These are phyloP conservation scores for Gilbertella persicaria DNA, from an alignment of 371 early-diverging fungal species.

Conservation along the genomic window DNA sequence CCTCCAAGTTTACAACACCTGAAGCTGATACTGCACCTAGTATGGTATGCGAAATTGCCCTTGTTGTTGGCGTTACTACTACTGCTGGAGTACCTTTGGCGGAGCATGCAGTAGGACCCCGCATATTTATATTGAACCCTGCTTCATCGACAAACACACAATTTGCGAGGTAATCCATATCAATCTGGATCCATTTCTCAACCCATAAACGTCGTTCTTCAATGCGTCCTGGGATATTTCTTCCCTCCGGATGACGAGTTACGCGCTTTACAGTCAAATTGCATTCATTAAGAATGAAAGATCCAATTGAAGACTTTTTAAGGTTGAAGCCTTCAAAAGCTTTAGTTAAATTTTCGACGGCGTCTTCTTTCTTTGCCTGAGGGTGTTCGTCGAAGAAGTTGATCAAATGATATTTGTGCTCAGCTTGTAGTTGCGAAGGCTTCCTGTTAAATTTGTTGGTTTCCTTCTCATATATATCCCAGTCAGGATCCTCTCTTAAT, in stretches of 20 bases:
- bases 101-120: not conserved
- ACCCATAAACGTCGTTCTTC: not conserved
- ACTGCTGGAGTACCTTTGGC: conserved; percentile 3
- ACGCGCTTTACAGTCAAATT: conserved; percentile 1
- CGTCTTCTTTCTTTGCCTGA: not conserved
- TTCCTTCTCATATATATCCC: conserved; percentile 3
- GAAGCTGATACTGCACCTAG: conserved; percentile 2
- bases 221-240: not conserved
- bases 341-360: not conserved
- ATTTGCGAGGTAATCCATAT: conserved; percentile 2
- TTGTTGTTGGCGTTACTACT: not conserved
- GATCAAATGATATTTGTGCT: conserved; percentile 3
- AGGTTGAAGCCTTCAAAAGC: not conserved
- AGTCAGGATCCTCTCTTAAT: not conserved
- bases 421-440: not conserved
- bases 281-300: conserved; percentile 6
- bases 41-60: conserved; percentile 2
- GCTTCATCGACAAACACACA: conserved; percentile 13
- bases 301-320: not conserved
- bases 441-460: not conserved
- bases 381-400: conserved; percentile 2
- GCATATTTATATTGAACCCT: conserved; percentile 11
- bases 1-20: not conserved
- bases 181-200: not conserved
- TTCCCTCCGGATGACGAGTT: not conserved